These are phyloP conservation scores for Cryphonectria radicalis DNA, from an alignment of 2,329 filamentous ascomycete genomes.

Conservation along the genomic window DNA sequence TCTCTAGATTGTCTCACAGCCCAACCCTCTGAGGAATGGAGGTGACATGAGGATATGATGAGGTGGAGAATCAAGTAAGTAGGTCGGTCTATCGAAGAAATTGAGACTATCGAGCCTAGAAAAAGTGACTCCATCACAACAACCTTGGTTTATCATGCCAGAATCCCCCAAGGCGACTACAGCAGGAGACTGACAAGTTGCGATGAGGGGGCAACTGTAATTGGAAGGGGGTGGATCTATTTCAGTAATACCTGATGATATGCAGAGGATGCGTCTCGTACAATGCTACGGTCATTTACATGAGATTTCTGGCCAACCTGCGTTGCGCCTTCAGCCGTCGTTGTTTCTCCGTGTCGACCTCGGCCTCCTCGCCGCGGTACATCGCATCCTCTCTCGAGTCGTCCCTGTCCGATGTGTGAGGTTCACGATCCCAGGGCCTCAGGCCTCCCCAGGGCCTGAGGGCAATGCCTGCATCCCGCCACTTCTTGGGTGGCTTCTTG, in stretches of 20 bases:
- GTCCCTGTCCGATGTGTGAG: conserved; percentile 23
- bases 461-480: conserved; percentile 59
- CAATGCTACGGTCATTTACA: conserved; percentile 15
- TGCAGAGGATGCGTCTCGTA: neutral
- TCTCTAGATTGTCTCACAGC: neutral
- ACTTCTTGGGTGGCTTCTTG: conserved; percentile 63
- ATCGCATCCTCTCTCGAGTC: conserved; percentile 35
- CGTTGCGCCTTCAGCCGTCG: conserved; percentile 20
- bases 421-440: neutral
- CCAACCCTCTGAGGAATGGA: neutral
- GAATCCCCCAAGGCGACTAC: neutral
- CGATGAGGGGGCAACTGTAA: neutral
- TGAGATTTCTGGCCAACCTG: conserved; percentile 28
- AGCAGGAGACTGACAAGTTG: no score
- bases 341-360: conserved; percentile 17
- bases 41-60: neutral
- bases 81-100: neutral
- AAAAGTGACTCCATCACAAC: neutral
- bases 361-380: conserved; percentile 35
- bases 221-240: neutral
- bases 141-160: neutral
- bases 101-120: neutral
- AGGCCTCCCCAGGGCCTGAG: conserved; percentile 42
- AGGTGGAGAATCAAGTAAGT: neutral
- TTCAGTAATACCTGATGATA: neutral